Evolutionary conservation across 805 yeast species (phyloP), one percentile per base, ranked within the genome.

Genomic region (Teunomyces atbi): DNA sequence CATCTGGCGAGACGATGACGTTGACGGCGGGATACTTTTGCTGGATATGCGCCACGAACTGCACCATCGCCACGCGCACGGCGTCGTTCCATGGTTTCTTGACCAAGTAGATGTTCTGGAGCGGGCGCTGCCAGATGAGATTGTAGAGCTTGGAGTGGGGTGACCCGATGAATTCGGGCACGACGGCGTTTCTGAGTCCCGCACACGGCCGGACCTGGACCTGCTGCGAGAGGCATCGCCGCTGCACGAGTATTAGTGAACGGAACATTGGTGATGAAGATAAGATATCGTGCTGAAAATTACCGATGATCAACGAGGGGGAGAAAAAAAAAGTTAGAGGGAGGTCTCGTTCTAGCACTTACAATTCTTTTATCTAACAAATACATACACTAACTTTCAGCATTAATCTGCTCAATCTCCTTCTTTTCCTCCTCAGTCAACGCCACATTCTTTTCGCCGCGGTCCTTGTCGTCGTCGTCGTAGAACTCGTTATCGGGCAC

Each of bases 11-110:
- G 6, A 89, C 84, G n/a, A 92, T 78, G 1, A 92, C 81, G 52
- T 89, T 90, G 35, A 89, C 76, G 13, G 77, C 73, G 0, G 92
- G 91, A 60, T 88, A 86, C 7, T 75, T 68, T 5, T 68, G 65
- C 53, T 82, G 81, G 6, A 90, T 53, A 56, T 81, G 84, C 5
- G 73, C 65, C 15, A 90, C 78, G 51, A 91, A 84, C 38, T 72
- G 70, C 6, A 81, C 74, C 80, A 85, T 79, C 3, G 94, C 89
- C 5, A 70, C 66, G 11, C 83, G 71, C 3, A 89, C 95, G 6
- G 70, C 67, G 1, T 68, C 62, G 42, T 88, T 80, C 83, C 87
- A 81, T 1, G 96, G 96, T 60, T 92, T 92, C 65, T 90, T 91
- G 26, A 89, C 88, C 13, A 92, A 72, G 45, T 85, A 76, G 7